Evolutionary conservation across 2,329 filamentous ascomycete genomes (phyloP).

Genomic region (Coccinonectria pachysandricola): DNA sequence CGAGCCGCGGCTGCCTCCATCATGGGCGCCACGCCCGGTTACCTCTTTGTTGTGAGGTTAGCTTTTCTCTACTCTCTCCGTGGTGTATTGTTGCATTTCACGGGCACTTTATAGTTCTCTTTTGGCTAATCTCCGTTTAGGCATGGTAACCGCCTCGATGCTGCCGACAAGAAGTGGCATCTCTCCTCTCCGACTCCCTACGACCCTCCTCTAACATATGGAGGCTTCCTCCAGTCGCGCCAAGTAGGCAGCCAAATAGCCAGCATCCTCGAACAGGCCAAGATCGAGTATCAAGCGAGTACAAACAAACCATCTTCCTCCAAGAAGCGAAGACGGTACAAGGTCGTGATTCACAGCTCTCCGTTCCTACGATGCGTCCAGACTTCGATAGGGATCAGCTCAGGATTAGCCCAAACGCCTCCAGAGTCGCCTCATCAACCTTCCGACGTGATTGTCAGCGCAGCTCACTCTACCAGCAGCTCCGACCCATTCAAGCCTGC

Average conservation of each 20-base stretch:
- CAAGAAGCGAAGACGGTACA: conserved; percentile 50
- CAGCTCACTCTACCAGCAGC: conserved; percentile 16
- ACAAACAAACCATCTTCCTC: conserved; percentile 6
- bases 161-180: conserved; percentile 92
- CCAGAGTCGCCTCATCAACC: conserved; percentile 23
- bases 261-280: conserved; percentile 51
- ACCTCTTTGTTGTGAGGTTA: conserved; percentile 35
- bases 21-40: conserved; percentile 33
- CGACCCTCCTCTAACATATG: conserved; percentile 89
- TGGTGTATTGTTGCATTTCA: no score
- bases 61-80: conserved; percentile 13
- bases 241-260: conserved; percentile 75
- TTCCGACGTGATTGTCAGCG: conserved; percentile 25
- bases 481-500: conserved; percentile 39
- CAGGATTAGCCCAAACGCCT: conserved; percentile 60
- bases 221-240: conserved; percentile 81
- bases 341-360: conserved; percentile 83
- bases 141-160: conserved; percentile 89
- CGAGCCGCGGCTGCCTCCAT: conserved; percentile 8
- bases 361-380: conserved; percentile 90
- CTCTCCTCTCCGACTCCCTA: conserved; percentile 87
- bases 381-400: conserved; percentile 78
- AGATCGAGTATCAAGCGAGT: conserved; percentile 31
- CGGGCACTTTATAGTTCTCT: no score
- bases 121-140: no score